Conservation (phyloP, 2,329 filamentous ascomycete genomes). For the Mycosphaerella arachidis region DNA sequence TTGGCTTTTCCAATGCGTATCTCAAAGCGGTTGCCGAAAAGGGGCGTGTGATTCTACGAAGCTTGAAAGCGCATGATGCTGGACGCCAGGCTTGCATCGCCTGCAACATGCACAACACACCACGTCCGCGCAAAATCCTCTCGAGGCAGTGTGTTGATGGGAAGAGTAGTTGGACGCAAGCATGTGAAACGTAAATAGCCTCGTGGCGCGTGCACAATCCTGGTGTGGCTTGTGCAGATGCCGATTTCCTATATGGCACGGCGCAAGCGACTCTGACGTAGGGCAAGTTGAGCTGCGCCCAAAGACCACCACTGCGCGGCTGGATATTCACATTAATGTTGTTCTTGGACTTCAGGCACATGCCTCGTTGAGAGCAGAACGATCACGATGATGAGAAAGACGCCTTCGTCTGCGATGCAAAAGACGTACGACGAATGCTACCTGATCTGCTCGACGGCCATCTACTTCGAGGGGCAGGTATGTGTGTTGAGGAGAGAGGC, state of each 20-base stretch:
- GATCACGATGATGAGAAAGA: constrained; percentile 39
- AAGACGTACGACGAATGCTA: constrained; percentile 98
- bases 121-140: not conserved
- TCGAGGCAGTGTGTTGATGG: not conserved
- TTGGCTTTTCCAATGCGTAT: constrained; percentile 9
- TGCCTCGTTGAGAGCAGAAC: constrained; percentile 3
- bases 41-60: constrained; percentile 8
- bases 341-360: not conserved
- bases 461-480: constrained; percentile 93
- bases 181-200: not conserved
- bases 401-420: constrained; percentile 70
- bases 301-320: not conserved
- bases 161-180: not conserved
- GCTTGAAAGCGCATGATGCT: constrained; percentile 17
- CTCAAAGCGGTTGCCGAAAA: not conserved
- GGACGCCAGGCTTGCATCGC: constrained; percentile 26
- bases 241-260: not conserved
- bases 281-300: not conserved
- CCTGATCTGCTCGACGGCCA: constrained; percentile 86
- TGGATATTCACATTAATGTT: not conserved
- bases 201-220: not conserved
- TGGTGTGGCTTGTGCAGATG: not conserved
- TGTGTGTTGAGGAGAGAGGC: constrained; percentile 17
- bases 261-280: not conserved
- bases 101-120: constrained; percentile 1